Evolutionary conservation across 139 green algal species (phyloP), one percentile per base, ranked within the genome.

Genomic region (Auxenochlorella protothecoides): DNA sequence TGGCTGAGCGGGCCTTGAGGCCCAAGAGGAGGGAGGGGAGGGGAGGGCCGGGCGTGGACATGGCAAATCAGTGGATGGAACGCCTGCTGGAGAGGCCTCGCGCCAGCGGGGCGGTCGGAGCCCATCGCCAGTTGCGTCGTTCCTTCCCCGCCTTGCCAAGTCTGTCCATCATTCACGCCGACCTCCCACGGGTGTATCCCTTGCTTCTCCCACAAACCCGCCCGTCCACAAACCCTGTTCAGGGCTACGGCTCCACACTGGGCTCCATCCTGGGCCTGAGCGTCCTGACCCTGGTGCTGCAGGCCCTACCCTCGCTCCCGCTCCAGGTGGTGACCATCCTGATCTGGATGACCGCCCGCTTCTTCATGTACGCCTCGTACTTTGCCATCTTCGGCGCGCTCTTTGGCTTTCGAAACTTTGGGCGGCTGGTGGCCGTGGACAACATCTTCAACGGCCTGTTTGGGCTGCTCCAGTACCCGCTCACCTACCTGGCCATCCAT

Each of bases 311-410:
- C 13, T 62, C 15, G 14, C 74, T 88, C 3, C 61, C 66, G 5
- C 57, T 88, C 3, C 79, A 88, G 68, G 74, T 75, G 6, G 60
- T 88, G 7, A 87, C 81, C 11, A 71, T 88, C 15, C 62, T 84
- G 4, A 59, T 82, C 2, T 88, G 84, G 84, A 81, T 78, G 61
- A 16, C 74, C 2, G 71, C 63, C 4, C 80, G 84, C 53, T 88
- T 84, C 76, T 85, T 88, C 70, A 79, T 88, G 74, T 88, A 88
- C 70, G 80, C 76, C 64, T 75, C 63, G 55, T 88, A 88, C 65
- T 88, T 81, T 75, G 73, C 84, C 67, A 88, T 88, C 65, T 88
- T 88, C 63, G 84, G 84, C 10, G 80, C 76, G 7, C 72, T 88
- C 6, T 88, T 88, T 65, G 84, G 84, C 4, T 84, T 85, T 68